phyloP scores from a whole-genome alignment of 129 eudicot genomes.

The Smallanthus sonchifolius region DNA sequence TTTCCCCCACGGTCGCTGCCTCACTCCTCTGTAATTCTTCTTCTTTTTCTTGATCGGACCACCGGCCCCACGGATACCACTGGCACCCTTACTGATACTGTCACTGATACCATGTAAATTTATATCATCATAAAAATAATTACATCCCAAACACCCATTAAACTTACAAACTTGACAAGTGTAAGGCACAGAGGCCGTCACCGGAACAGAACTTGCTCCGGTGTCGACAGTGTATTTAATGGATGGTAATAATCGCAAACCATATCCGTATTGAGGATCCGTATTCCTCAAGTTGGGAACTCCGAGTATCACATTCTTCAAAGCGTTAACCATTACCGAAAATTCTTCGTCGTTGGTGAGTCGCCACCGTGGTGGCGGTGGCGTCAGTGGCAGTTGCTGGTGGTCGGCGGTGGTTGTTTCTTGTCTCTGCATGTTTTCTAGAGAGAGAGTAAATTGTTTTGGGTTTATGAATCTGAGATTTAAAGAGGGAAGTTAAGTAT shows the following conservation, averaged over 20 bases:
- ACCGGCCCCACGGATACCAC: background rate
- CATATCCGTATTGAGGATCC: slow-evolving; percentile 10
- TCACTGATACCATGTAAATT: background rate
- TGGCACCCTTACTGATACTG: background rate
- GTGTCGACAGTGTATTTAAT: background rate
- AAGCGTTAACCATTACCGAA: slow-evolving; percentile 49
- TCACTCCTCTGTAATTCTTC: slow-evolving; percentile 66
- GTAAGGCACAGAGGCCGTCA: slow-evolving; percentile 24
- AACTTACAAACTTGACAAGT: slow-evolving; percentile 45
- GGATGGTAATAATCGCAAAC: slow-evolving; percentile 6
- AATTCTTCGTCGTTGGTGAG: slow-evolving; percentile 48
- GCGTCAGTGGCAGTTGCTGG: slow-evolving; percentile 6
- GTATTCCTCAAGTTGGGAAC: background rate
- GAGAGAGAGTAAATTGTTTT: background rate
- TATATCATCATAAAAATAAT: slow-evolving; percentile 30
- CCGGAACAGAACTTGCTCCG: background rate
- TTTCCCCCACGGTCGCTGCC: slow-evolving; percentile 82
- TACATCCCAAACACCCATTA: slow-evolving; percentile 67
- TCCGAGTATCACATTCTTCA: slow-evolving; percentile 51
- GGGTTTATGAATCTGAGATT: background rate
- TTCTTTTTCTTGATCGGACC: slow-evolving; percentile 43
- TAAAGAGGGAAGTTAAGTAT: slow-evolving; percentile 17
- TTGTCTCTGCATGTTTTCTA: background rate
- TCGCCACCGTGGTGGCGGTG: slow-evolving; percentile 8
- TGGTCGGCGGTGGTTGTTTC: slow-evolving; percentile 3